phyloP scores from a whole-genome alignment of 257 asterid species.

The Forsythia suspensa region DNA sequence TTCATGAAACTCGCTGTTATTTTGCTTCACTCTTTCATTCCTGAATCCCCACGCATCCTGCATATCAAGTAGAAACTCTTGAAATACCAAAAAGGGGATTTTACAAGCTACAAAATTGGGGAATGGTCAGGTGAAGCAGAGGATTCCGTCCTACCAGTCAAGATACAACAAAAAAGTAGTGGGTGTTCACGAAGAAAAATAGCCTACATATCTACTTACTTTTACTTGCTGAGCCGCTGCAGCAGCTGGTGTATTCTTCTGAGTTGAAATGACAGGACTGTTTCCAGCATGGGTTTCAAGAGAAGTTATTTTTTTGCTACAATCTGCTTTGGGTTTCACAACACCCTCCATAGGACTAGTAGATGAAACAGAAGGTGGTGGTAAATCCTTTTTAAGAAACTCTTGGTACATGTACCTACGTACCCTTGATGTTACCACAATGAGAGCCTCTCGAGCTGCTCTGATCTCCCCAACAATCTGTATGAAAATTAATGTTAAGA shows the following conservation, averaged over 20 bases:
- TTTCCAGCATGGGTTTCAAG: constrained; percentile 22
- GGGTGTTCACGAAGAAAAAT: background rate
- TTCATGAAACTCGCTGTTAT: constrained; percentile 57
- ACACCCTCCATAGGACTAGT: constrained; percentile 27
- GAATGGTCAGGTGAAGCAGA: background rate
- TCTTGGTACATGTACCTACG: constrained; percentile 32
- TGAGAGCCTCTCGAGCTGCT: constrained; percentile 48
- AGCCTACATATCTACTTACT: constrained; percentile 17
- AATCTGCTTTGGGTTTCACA: constrained; percentile 25
- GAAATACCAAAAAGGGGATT: background rate
- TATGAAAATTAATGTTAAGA: constrained; percentile 11
- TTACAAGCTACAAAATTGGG: background rate
- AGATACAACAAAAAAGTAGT: background rate
- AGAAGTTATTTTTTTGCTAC: constrained; percentile 18
- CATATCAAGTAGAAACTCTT: constrained; percentile 23
- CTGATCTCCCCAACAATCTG: constrained; percentile 70
- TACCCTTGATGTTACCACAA: constrained; percentile 45
- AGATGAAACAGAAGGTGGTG: constrained; percentile 20
- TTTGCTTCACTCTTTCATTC: constrained; percentile 48
- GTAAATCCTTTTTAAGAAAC: constrained; percentile 30
- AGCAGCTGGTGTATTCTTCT: constrained; percentile 20
- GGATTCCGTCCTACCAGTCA: too few relatives aligned
- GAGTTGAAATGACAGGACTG: constrained; percentile 27
- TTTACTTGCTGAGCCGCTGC: constrained; percentile 21
- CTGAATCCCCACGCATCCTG: constrained; percentile 57